Base-by-base conservation (phyloP, 805 yeast species). In the Teunomyces barrocoloradensis region DNA sequence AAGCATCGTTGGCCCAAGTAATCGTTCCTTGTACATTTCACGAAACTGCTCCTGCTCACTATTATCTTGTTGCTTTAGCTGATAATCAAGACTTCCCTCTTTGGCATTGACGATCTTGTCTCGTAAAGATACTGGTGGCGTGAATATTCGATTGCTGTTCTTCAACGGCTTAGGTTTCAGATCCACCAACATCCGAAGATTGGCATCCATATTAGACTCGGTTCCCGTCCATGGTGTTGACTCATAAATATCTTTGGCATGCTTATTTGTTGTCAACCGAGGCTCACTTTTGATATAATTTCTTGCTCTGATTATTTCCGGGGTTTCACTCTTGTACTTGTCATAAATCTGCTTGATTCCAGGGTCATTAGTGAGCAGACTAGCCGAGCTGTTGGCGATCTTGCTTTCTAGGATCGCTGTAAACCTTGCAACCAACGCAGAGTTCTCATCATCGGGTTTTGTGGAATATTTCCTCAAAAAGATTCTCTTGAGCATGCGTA, bases 11-110 rank as follows among this genome's bases (percentile, higher is more conserved):
- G 86, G 85, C 0, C 87, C 85, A 6, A 80, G 59, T 21, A 87
- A 73, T 46, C 82, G 67, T 59, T 87, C 94, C 33, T 75, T 77
- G 58, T 87, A 86, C 54, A 81, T 56, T 43, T 82, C 82, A 36
- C 73, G 65, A 61, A 85, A 85, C 33, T 75, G 78, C 5, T 75
- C 74, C n/a, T 64, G 65, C 13, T 60, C 58, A 6, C 53, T 36
- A n/a, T 50, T 46, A 47, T 49, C 41, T 5, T 56, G 48, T 1
- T 48, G 34, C n/a, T 71, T 62, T 21, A 83, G 57, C 42, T 75
- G 69, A 60, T 87, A 89, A 56, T 87, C 91, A 29, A 86, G 55
- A 2, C 85, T 79, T 15, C 71, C 70, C 48, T 87, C 95, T 47
- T 80, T 78, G 0, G 94, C 96, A 34, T 63, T 66, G 23, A 75